Conservation (phyloP, 805 yeast genomes). For the Pichia californica region DNA sequence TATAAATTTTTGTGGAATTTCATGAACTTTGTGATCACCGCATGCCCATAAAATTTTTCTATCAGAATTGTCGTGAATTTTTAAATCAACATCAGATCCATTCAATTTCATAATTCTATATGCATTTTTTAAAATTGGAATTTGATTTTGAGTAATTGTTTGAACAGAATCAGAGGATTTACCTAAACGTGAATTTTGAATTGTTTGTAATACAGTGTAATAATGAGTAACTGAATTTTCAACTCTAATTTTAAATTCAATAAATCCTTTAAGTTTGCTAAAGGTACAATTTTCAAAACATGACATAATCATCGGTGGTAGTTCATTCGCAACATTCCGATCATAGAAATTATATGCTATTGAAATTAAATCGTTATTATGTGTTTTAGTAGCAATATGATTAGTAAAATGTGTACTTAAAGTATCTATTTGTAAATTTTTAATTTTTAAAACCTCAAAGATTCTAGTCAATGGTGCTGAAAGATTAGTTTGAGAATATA, state of each 20-base stretch:
- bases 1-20: slow-evolving; percentile 20
- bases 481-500: slow-evolving; percentile 56
- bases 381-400: slow-evolving; percentile 38
- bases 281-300: slow-evolving; percentile 57
- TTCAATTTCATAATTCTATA: slow-evolving; percentile 15
- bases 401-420: slow-evolving; percentile 48
- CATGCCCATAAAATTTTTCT: slow-evolving; percentile 45
- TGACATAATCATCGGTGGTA: slow-evolving; percentile 39
- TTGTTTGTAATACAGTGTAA: slow-evolving; percentile 29
- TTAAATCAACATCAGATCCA: slow-evolving; percentile 25
- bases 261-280: slow-evolving; percentile 61
- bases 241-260: slow-evolving; percentile 51
- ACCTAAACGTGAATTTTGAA: slow-evolving; percentile 30
- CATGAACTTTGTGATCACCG: slow-evolving; percentile 30
- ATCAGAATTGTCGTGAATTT: slow-evolving; percentile 56
- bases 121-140: slow-evolving; percentile 15
- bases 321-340: slow-evolving; percentile 44
- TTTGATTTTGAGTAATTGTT: neutral
- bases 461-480: slow-evolving; percentile 42
- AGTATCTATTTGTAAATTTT: slow-evolving; percentile 72
- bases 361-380: slow-evolving; percentile 30
- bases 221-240: slow-evolving; percentile 43
- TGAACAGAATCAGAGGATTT: slow-evolving; percentile 16
- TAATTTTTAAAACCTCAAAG: slow-evolving; percentile 53
- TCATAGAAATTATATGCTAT: slow-evolving; percentile 42